Base-by-base conservation (phyloP, 2,329 filamentous ascomycete species). In the Aspergillus terreus region DNA sequence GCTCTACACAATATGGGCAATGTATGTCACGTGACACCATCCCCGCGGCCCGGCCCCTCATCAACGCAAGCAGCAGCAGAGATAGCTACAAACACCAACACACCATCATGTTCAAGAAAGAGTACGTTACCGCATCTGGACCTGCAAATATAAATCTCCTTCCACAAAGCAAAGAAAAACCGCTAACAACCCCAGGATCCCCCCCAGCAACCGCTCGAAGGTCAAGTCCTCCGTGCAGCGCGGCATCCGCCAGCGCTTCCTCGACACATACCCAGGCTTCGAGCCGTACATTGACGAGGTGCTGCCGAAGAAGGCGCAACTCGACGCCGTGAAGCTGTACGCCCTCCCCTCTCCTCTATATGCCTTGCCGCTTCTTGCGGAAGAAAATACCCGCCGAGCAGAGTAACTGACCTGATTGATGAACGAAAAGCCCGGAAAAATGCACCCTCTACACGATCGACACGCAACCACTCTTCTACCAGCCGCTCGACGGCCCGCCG, bases 211-310 rank as follows among this genome's bases (percentile, higher is more conserved):
- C 51, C 95, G 94, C 77, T 90, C 91, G 63, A 97, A 97, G 80
- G 90, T 97, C 74, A 99, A 97, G 77, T 96, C 92, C 59, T 96
- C 91, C 21, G 90, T 90, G 51, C 92, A 96, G 78, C 89, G 94
- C 66, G 83, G 79, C 58, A 86, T 99, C 63, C 89, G 94, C 62
- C 81, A 86, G 65, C 89, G 89, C 66, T 82, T 97, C 60, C 78
- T 94, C 58, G 81, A 90, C 53, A 88, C 88, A 48, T 96, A 95
- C 75, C 94, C 94, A 2, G 82, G 89, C 47, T 86, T 97, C 47
- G 84, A 85, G 60, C 88, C 90, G 1, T 83, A 90, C 75, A 95
- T 96, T 73, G 94, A 99, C 72, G 90, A 95, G 71, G 85, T 97
- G 63, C 80, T 99, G 60, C 94, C 94, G 46, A 97, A 97, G 76